Conservation (phyloP, 306 rosid genomes). For the Malus sylvestris region DNA sequence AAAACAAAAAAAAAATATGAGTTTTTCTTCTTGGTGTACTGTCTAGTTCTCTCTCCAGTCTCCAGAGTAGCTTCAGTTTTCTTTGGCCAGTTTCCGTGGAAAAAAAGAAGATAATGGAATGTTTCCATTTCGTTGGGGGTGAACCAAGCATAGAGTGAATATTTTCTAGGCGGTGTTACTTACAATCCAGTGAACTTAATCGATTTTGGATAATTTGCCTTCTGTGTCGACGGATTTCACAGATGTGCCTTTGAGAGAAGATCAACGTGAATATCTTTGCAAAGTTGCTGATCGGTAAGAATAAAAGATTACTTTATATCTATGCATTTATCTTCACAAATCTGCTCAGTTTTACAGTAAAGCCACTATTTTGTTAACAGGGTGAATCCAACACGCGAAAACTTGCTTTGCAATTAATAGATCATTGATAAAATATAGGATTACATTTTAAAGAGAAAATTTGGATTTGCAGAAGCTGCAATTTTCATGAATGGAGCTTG, state of each 20-base stretch:
- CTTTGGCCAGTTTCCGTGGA: neutral
- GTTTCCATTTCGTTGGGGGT: neutral
- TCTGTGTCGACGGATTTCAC: constrained; percentile 63
- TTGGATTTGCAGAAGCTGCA: too few species aligned
- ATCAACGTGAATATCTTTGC: constrained; percentile 84
- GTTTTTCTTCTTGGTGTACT: neutral
- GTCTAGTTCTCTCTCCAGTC: neutral
- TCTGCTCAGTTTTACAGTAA: constrained; percentile 1
- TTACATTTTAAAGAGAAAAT: too few species aligned
- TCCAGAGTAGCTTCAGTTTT: neutral
- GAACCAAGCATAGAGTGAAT: neutral
- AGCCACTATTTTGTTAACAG: constrained; percentile 36
- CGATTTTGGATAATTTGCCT: constrained; percentile 10
- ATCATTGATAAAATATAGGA: neutral
- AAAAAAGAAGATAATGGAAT: neutral
- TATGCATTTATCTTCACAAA: neutral
- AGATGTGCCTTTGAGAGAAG: constrained; percentile 92
- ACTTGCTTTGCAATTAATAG: constrained; percentile 68
- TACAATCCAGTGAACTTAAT: too few species aligned
- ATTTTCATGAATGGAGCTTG: too few species aligned
- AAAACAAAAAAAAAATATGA: neutral
- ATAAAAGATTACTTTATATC: neutral
- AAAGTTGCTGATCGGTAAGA: constrained; percentile 56
- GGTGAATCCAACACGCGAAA: constrained; percentile 79
- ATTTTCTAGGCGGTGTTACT: neutral